These are phyloP conservation scores for Ensete ventricosum DNA, from an alignment of 176 grass and related monocot species.

Conservation along the genomic window DNA sequence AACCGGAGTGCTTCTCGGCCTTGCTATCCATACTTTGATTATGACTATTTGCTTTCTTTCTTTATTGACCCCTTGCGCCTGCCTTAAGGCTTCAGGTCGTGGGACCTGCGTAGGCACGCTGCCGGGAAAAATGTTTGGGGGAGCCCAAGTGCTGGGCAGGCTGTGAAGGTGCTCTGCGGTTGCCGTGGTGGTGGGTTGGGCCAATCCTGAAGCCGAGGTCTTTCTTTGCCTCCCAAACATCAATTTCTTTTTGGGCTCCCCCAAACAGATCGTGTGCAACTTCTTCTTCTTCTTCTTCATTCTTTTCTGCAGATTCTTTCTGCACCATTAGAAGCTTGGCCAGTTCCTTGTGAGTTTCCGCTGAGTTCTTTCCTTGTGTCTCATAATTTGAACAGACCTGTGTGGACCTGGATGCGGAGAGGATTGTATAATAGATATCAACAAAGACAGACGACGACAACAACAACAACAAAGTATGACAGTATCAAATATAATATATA, in stretches of 20 bases:
- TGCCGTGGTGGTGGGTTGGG: neutral
- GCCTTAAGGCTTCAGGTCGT: too few relatives aligned
- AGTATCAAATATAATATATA: neutral
- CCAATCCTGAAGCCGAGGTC: constrained; percentile 25
- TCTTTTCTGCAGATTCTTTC: constrained; percentile 53
- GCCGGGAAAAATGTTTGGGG: constrained; percentile 26
- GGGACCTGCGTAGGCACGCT: constrained; percentile 40
- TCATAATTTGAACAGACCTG: constrained; percentile 62
- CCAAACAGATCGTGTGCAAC: constrained; percentile 25
- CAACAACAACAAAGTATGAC: neutral
- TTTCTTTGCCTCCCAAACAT: neutral
- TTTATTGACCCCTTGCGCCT: too few relatives aligned
- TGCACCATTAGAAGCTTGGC: constrained; percentile 53
- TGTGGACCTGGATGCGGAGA: constrained; percentile 48
- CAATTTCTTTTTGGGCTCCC: constrained; percentile 42
- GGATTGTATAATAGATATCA: neutral
- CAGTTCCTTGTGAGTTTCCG: constrained; percentile 65
- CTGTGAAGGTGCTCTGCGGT: constrained; percentile 15
- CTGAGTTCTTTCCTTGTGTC: too few relatives aligned
- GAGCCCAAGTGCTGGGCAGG: too few relatives aligned
- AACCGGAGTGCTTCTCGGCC: too few relatives aligned
- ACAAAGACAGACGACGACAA: neutral
- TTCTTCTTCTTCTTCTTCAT: constrained; percentile 35
- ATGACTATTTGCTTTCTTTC: too few relatives aligned
- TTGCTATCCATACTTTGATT: too few relatives aligned